Conservation (phyloP, 2,329 filamentous ascomycete genomes). For the Geosmithia putterillii region DNA sequence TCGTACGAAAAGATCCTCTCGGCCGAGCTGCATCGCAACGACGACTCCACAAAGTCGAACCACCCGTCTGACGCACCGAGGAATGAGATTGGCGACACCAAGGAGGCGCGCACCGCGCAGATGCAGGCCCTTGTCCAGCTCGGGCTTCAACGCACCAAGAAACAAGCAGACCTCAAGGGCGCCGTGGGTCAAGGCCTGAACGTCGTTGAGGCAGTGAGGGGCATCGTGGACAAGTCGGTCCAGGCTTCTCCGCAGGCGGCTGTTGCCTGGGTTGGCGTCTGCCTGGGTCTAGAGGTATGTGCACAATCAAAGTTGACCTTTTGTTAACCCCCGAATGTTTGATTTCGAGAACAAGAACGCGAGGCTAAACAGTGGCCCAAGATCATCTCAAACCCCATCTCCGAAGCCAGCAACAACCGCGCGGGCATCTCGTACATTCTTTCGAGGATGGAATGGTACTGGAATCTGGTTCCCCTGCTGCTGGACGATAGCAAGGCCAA, state of each 20-base stretch:
- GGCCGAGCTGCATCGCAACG: slow-evolving; percentile 1
- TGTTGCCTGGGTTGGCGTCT: slow-evolving; percentile 23
- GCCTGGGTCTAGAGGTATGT: slow-evolving; percentile 18
- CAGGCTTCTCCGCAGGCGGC: slow-evolving; percentile 17
- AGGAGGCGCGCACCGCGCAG: slow-evolving; percentile 9
- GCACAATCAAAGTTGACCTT: slow-evolving; percentile 1
- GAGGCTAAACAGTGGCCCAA: too few species aligned
- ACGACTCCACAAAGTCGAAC: background rate
- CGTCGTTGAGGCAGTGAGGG: slow-evolving; percentile 10
- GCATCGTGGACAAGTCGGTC: slow-evolving; percentile 12
- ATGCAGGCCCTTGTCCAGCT: slow-evolving; percentile 14
- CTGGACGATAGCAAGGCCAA: slow-evolving; percentile 9
- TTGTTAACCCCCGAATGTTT: slow-evolving; percentile 5
- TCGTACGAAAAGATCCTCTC: slow-evolving; percentile 10
- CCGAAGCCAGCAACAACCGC: slow-evolving; percentile 14
- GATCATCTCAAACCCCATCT: slow-evolving; percentile 17
- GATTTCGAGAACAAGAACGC: too few species aligned
- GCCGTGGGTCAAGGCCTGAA: slow-evolving; percentile 10
- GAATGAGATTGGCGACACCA: slow-evolving; percentile 9
- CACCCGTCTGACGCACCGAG: too few species aligned
- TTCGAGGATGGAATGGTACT: slow-evolving; percentile 25
- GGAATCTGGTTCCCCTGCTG: slow-evolving; percentile 14
- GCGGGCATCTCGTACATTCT: slow-evolving; percentile 20
- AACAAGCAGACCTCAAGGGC: slow-evolving; percentile 10
- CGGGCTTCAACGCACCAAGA: slow-evolving; percentile 14